Base-by-base conservation (phyloP, 2,329 filamentous ascomycete species). In the Cercospora brassicicola region DNA sequence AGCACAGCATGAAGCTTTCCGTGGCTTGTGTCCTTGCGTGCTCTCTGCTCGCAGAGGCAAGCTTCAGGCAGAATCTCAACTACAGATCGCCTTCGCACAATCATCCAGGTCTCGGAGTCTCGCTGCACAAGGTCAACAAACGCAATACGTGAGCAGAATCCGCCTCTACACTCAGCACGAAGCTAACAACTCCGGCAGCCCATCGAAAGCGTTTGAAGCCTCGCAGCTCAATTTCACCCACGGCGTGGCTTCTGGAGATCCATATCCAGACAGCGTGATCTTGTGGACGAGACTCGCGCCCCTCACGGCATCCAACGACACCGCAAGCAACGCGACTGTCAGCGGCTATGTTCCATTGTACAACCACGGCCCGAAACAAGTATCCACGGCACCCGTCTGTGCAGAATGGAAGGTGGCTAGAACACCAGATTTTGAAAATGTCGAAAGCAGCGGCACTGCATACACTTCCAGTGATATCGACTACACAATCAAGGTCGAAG, bases 381-480 rank as follows among this genome's bases (percentile, higher is more conserved):
- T 84, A 3, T 88, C 85, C 15, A 87, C 83, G 67, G 82, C 87
- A 6, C 89, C 90, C 0, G 83, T 92, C 33, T 93, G 90, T 73
- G 84, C 92, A 0, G 83, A 89, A 39, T 93, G 88, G 83, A 85
- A 84, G 66, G 85, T 92, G 18, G 82, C 83, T 13, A 79, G 80
- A 20, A 83, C 85, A 71, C 75, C 82, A 60, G 77, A 80, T n/a
- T 81, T 86, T 33, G 78, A 79, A 10, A 74, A 81, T 2, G 79
- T 86, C 7, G 86, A 87, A 1, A 82, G 85, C 61, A 81, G 81
- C 0, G 90, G 90, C 4, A 85, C 80, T 39, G 89, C 85, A 0
- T 91, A 88, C 75, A 93, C 91, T 0, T 90, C 85, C 39, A 90
- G 87, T 0, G 90, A 93, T 75, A 87, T 93, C 59, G 91, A 93